phyloP scores from a whole-genome alignment of 2,329 filamentous ascomycete species.

The Parascedosporium putredinis region DNA sequence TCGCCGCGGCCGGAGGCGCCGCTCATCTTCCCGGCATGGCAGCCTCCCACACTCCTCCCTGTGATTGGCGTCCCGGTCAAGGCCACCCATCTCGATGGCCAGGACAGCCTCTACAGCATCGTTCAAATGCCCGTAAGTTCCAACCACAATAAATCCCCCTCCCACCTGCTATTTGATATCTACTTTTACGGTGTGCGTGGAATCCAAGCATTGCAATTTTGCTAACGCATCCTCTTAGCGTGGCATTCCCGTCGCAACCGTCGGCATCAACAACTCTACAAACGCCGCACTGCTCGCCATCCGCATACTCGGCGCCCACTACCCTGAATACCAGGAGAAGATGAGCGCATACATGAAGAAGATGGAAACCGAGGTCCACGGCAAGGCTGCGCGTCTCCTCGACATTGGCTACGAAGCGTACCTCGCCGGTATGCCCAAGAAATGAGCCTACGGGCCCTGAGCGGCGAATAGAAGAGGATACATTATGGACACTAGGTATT shows the following conservation, averaged over 20 bases:
- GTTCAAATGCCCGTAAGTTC: constrained; percentile 62
- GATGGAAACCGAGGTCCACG: constrained; percentile 53
- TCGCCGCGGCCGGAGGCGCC: constrained; percentile 65
- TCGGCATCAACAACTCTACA: constrained; percentile 71
- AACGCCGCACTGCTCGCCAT: constrained; percentile 67
- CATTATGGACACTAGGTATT: too few species aligned
- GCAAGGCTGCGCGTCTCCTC: constrained; percentile 48
- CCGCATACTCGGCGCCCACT: constrained; percentile 51
- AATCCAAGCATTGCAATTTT: constrained; percentile 23
- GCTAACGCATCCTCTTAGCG: constrained; percentile 20
- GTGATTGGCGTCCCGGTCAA: constrained; percentile 72
- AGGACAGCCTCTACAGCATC: constrained; percentile 62
- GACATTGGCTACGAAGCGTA: constrained; percentile 48
- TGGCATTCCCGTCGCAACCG: constrained; percentile 63
- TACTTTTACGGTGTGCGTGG: constrained; percentile 29
- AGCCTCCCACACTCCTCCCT: constrained; percentile 57
- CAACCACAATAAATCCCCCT: too few species aligned
- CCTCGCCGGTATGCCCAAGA: constrained; percentile 25
- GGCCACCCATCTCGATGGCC: constrained; percentile 60
- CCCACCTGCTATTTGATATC: too few species aligned
- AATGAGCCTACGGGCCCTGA: too few species aligned
- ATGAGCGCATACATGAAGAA: constrained; percentile 51
- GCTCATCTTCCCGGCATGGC: constrained; percentile 69
- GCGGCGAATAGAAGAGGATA: not conserved
- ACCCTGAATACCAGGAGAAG: constrained; percentile 43